Evolutionary conservation across 2,329 filamentous ascomycete species (phyloP).

Genomic region (Epichloe gansuensis): DNA sequence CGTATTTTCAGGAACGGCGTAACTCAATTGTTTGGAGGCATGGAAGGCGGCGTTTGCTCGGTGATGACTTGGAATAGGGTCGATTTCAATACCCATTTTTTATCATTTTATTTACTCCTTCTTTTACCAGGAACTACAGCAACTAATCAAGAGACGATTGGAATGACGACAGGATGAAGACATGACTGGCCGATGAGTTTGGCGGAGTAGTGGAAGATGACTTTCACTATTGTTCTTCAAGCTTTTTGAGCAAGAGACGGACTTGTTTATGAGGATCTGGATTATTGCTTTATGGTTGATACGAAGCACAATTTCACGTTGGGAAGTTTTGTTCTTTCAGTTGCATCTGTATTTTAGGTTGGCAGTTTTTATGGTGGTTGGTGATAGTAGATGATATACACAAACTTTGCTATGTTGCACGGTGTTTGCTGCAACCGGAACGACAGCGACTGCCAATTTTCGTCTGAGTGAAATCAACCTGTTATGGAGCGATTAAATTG

Average conservation of each 20-base stretch:
- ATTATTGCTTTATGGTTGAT: background rate
- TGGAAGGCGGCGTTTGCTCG: constrained; percentile 7
- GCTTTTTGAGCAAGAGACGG: constrained; percentile 3
- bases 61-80: constrained; percentile 4
- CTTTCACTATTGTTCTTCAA: background rate
- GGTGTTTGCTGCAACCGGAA: too few relatives aligned
- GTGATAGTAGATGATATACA: background rate
- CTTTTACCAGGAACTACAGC: background rate
- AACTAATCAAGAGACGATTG: constrained; percentile 16
- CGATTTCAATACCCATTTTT: constrained; percentile 6
- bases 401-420: too few relatives aligned
- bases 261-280: background rate
- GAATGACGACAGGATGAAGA: constrained; percentile 19
- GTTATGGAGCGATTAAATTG: too few relatives aligned
- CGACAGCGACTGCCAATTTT: too few relatives aligned
- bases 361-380: background rate
- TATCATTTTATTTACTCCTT: constrained; percentile 2
- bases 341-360: background rate
- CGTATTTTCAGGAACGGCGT: background rate
- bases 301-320: background rate
- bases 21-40: background rate
- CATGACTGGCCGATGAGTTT: constrained; percentile 12
- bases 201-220: background rate
- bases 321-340: background rate
- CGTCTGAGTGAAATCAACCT: too few relatives aligned